Evolutionary conservation across 495 filamentous ascomycete genomes (phyloP).

Genomic region (Penicillium silybi): DNA sequence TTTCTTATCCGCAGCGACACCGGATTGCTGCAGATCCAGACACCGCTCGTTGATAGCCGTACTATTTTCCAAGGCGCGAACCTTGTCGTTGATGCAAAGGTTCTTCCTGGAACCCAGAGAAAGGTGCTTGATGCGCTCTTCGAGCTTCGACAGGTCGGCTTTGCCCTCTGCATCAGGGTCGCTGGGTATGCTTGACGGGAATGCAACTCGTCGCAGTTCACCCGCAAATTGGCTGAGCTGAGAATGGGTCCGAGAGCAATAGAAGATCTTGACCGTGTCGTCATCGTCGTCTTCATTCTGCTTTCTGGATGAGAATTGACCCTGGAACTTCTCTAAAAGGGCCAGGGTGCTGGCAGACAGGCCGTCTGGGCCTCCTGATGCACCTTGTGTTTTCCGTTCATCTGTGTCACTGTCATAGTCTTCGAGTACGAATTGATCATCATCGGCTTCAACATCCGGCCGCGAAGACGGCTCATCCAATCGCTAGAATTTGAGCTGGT

Average conservation of each 20-base stretch:
- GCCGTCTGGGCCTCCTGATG: constrained; percentile 26
- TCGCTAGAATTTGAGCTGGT: constrained; percentile 27
- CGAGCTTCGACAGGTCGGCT: constrained; percentile 28
- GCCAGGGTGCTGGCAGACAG: constrained; percentile 43
- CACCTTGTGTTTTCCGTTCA: constrained; percentile 27
- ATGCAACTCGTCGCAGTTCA: constrained; percentile 76
- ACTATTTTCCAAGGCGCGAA: constrained; percentile 63
- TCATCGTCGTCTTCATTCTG: constrained; percentile 45
- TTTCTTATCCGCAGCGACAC: constrained; percentile 59
- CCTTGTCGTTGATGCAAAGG: constrained; percentile 86
- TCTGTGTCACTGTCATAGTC: constrained; percentile 72
- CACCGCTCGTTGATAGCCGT: constrained; percentile 96
- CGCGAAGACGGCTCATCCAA: constrained; percentile 22
- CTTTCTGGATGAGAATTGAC: constrained; percentile 32
- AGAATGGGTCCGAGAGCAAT: constrained; percentile 92
- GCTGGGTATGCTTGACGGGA: constrained; percentile 58
- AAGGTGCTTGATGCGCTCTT: constrained; percentile 76
- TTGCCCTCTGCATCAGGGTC: constrained; percentile 26
- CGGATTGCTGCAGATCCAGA: constrained; percentile 79
- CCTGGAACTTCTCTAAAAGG: constrained; percentile 37
- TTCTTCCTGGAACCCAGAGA: constrained; percentile 88
- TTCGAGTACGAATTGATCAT: constrained; percentile 70
- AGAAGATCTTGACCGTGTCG: constrained; percentile 76
- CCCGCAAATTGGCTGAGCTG: constrained; percentile 92
- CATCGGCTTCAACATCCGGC: constrained; percentile 47